Base-by-base conservation (phyloP, 495 filamentous ascomycete genomes). In the Monascus purpureus region DNA sequence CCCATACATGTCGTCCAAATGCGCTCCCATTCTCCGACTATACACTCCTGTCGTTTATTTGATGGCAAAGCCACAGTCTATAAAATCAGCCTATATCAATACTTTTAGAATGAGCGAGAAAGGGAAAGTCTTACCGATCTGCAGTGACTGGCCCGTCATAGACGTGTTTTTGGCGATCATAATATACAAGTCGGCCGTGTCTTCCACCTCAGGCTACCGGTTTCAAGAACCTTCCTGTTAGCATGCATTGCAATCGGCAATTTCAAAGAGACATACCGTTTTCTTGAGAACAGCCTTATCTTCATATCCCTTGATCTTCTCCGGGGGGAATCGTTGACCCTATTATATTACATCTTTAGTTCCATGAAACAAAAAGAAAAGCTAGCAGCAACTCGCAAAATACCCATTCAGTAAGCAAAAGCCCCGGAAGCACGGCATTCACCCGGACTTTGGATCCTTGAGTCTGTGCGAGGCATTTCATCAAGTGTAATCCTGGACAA, bases 351-450 rank as follows among this genome's bases (percentile, higher is more conserved):
- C 40, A 37, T 14, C 26, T 11, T 19, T 32, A 16, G 15, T 19
- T 22, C 5, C 25, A 12, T 17, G 19, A 9, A 4, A 18, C 28
- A 16, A 16, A 13, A 6, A 16, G 8, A 30, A 16, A 16, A 5
- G n/a, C 5, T n/a, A 25, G 14, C 7, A 13, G 13, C 7, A 13
- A 8, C 31, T 40, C 37, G 12, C 33, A 4, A 52, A 45, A 36
- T 37, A 77, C 77, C 80, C 80, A 84, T 52, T 84, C 79, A 4
- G 80, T 86, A 31, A 77, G 46, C 29, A 84, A 44, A 18, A 82
- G 53, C 8, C 78, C 76, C 3, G 79, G 79, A 28, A 75, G 49
- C 0, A 79, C 65, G 18, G 78, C 75, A 47, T 83, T 82, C 17
- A 80, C 56, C 12, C 79, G 59, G 11, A 76, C 50, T 40, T 81